Percentiles rank a stretch among this genome's conserved stretches.
Conservation (phyloP, 768 basidiomycete species). For the Kwoniella mangroviensis region DNA sequence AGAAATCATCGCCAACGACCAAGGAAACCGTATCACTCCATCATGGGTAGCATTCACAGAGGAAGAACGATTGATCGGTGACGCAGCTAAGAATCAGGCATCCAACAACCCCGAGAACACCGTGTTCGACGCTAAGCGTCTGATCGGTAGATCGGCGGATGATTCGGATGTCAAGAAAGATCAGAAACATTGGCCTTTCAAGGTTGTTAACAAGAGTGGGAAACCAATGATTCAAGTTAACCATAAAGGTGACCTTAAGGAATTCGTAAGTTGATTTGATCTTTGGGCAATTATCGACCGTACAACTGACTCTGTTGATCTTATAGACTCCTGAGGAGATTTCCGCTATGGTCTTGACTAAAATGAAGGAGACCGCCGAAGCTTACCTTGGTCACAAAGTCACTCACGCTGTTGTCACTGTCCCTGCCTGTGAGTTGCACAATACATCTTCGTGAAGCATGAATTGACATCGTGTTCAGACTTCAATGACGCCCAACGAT, state of each 20-base stretch:
- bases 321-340: conserved; percentile 68
- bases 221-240: conserved; percentile 62
- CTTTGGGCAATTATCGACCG: background rate
- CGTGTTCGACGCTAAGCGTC: conserved; percentile 94
- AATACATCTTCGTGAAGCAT: background rate
- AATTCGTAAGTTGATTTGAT: conserved; percentile 47
- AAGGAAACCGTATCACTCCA: conserved; percentile 85
- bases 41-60: conserved; percentile 83
- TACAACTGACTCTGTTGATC: conserved; percentile 9
- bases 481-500: conserved; percentile 99
- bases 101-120: conserved; percentile 90
- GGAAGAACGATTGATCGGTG: conserved; percentile 85
- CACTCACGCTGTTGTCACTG: conserved; percentile 68
- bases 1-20: conserved; percentile 88
- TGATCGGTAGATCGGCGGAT: conserved; percentile 88
- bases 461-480: conserved; percentile 56
- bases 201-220: conserved; percentile 58
- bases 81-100: conserved; percentile 94
- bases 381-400: conserved; percentile 69
- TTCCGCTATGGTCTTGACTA: conserved; percentile 68
- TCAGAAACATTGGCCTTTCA: conserved; percentile 62
- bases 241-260: conserved; percentile 66
- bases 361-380: conserved; percentile 75
- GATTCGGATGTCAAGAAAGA: conserved; percentile 62
- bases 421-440: conserved; percentile 71